Evolutionary conservation across 345 rosid genomes (phyloP), one percentile per base, ranked within the genome.

Genomic region (Camelina neglecta): DNA sequence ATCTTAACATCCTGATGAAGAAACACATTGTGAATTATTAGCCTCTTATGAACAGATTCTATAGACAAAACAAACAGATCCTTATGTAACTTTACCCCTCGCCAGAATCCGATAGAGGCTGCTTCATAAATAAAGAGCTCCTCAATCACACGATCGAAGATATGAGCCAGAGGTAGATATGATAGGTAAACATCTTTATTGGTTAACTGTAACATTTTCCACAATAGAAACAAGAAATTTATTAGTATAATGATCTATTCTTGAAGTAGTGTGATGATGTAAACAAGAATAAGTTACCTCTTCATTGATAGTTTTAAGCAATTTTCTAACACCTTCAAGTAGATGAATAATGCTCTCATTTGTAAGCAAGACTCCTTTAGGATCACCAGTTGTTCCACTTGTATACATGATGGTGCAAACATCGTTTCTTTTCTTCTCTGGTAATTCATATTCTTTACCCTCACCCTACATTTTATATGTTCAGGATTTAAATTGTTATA

Each of bases 311-410:
- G 86, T 65, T 53, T 81, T 85, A 59, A 95, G 79, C 24, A 90
- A 71, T 65, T 74, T 47, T 65, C 79, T 87, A 29, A 87, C 93
- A 42, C 99, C 99, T 61, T 91, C 93, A 65, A 93, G 79, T 36
- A 91, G 71, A 81, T 87, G 77, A 71, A 93, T 84, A 73, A 96
- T 91, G 85, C 89, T 89, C 3, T 88, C 88, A 84, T 96, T 96
- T 81, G 99, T 88, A 69, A 96, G 85, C 90, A 96, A 36, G 5
- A 93, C 99, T 80, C 99, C 99, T 77, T 91, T 96, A 16, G 99
- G 99, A 82, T 96, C 97, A 80, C 97, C 98, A 80, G 99, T 93
- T 73, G 99, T 96, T 74, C 99, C 99, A 65, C 99, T 96, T 48
- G 99, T 96, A 75, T 96, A 96, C 99, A 93, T 96, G 63, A 93